A percentile compares a stretch with the other conserved stretches of the same genome.
Evolutionary conservation across 768 basidiomycete genomes (phyloP).

Genomic region (Cyclocybe cylindracea): DNA sequence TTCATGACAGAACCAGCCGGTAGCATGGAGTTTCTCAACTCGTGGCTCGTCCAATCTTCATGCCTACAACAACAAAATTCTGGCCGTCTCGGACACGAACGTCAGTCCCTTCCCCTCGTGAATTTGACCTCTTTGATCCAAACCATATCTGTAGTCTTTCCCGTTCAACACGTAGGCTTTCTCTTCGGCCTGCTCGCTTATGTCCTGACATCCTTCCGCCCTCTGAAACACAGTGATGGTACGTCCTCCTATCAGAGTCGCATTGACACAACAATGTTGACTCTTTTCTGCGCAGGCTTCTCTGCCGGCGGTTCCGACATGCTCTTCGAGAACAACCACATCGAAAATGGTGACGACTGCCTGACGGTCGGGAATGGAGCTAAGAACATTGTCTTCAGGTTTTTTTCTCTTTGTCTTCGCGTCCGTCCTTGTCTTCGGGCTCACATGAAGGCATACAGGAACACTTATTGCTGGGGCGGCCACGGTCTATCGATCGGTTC

Average conservation of each 20-base stretch:
- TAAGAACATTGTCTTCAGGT: slow-evolving; percentile 54
- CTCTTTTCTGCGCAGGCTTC: slow-evolving; percentile 34
- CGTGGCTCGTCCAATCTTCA: slow-evolving; percentile 51
- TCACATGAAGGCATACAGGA: slow-evolving; percentile 25
- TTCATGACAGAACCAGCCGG: slow-evolving; percentile 34
- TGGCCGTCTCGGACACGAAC: slow-evolving; percentile 48
- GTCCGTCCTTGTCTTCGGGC: neutral
- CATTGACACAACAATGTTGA: neutral
- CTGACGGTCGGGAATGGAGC: slow-evolving; percentile 58
- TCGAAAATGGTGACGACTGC: slow-evolving; percentile 66
- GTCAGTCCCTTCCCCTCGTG: slow-evolving; percentile 17
- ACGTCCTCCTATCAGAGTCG: neutral
- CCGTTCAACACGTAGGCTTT: slow-evolving; percentile 60
- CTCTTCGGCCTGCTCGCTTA: neutral
- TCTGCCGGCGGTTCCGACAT: slow-evolving; percentile 57
- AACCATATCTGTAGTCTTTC: slow-evolving; percentile 38
- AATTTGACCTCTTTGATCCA: neutral
- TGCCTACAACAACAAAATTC: slow-evolving; percentile 54
- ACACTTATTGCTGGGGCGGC: slow-evolving; percentile 56
- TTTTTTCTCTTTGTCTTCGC: slow-evolving; percentile 17
- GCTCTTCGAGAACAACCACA: slow-evolving; percentile 57
- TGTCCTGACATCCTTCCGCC: slow-evolving; percentile 2
- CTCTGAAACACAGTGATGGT: slow-evolving; percentile 33
- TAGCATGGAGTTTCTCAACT: slow-evolving; percentile 61
- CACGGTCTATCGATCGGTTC: slow-evolving; percentile 65